phyloP scores from a whole-genome alignment of 768 basidiomycete genomes.

The Agaricus sinodeliciosus region DNA sequence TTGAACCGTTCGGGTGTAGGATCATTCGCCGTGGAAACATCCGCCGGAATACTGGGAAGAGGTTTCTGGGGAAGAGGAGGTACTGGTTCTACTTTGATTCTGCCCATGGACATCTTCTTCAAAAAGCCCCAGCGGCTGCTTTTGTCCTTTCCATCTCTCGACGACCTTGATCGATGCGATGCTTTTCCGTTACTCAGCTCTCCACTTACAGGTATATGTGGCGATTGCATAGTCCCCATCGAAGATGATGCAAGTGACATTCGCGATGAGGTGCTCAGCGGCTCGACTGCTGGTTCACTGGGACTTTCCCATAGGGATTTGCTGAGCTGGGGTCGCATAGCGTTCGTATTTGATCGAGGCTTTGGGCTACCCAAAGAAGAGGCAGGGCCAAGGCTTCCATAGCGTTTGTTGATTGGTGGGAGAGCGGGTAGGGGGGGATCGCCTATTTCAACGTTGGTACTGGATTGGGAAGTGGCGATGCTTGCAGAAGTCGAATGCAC shows the following conservation, averaged over 20 bases:
- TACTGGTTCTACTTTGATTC: constrained; percentile 61
- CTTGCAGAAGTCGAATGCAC: constrained; percentile 35
- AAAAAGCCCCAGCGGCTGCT: constrained; percentile 88
- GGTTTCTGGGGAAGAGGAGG: constrained; percentile 22
- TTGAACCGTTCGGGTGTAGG: constrained; percentile 27
- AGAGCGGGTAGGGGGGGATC: constrained; percentile 26
- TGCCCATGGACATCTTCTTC: constrained; percentile 98
- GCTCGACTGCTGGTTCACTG: constrained; percentile 1
- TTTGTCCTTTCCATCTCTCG: constrained; percentile 48
- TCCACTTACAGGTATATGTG: constrained; percentile 1
- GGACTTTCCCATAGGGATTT: constrained; percentile 43
- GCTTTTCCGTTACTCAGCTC: constrained; percentile 5
- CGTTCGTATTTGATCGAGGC: constrained; percentile 27
- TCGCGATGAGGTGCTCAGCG: constrained; percentile 1
- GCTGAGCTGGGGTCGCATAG: constrained; percentile 33
- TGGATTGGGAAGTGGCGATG: constrained; percentile 50
- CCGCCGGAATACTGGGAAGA: constrained; percentile 17
- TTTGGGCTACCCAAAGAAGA: constrained; percentile 29
- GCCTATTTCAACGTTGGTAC: constrained; percentile 52
- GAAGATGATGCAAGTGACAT: constrained; percentile 13
- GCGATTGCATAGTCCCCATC: constrained; percentile 1
- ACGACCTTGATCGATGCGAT: constrained; percentile 12
- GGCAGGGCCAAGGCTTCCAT: constrained; percentile 64
- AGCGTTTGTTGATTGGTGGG: constrained; percentile 42
- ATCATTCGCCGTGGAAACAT: constrained; percentile 8